Evolutionary conservation across 208 protist species (phyloP).

Genomic region (Tetramitus jugosus): DNA sequence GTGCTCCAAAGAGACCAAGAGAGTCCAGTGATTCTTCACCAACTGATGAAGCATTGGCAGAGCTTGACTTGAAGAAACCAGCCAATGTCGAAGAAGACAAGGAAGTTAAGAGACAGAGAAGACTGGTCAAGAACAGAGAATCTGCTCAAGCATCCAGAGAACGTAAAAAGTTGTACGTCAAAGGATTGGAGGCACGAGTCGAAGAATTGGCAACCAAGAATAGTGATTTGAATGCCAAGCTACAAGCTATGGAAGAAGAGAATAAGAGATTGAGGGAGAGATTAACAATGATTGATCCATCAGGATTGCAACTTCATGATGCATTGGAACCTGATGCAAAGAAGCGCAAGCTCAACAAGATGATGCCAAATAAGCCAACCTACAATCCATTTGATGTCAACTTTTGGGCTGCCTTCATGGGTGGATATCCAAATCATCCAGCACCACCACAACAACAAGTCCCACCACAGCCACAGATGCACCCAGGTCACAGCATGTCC

Average conservation of each 20-base stretch:
- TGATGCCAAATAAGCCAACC: neutral
- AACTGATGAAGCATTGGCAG: too few species aligned
- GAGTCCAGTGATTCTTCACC: too few species aligned
- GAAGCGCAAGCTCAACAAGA: neutral
- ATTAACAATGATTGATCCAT: neutral
- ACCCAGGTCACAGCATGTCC: neutral
- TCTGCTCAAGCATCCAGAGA: conserved; percentile 48
- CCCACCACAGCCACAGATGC: neutral
- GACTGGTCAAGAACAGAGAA: conserved; percentile 50
- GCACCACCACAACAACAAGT: neutral
- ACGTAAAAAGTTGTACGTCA: conserved; percentile 50
- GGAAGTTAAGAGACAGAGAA: conserved; percentile 35
- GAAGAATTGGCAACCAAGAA: neutral
- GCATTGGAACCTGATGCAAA: neutral
- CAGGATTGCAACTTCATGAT: neutral
- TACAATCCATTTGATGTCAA: neutral
- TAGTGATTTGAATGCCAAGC: neutral
- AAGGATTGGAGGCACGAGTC: conserved; percentile 39
- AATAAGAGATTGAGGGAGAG: neutral
- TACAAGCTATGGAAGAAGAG: neutral
- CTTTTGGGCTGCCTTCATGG: neutral
- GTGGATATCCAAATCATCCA: neutral
- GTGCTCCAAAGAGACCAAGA: too few species aligned
- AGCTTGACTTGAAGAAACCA: too few species aligned
- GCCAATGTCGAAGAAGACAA: conserved; percentile 44